Percentiles rank a stretch among this genome's conserved stretches.
Conservation (phyloP, 768 basidiomycete genomes). For the Termitomyces eurrhizus region DNA sequence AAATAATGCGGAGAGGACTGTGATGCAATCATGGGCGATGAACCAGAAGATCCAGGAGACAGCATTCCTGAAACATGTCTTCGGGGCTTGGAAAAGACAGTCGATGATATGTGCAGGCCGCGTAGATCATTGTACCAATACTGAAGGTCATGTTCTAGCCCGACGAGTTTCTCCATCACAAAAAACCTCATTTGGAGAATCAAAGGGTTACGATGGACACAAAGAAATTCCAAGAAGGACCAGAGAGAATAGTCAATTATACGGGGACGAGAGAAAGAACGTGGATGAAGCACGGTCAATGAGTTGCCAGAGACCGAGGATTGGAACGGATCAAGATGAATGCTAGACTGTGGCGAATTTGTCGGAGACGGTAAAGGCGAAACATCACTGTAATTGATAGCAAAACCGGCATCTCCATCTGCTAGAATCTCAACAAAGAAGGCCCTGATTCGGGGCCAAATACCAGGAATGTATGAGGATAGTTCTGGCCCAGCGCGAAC, state of each 20-base stretch:
- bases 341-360: slow-evolving; percentile 46
- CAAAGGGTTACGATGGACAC: slow-evolving; percentile 58
- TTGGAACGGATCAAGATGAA: slow-evolving; percentile 31
- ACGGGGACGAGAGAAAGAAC: slow-evolving; percentile 39
- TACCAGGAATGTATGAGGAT: slow-evolving; percentile 45
- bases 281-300: slow-evolving; percentile 20
- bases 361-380: slow-evolving; percentile 51
- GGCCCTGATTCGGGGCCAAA: slow-evolving; percentile 60
- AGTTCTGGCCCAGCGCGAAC: slow-evolving; percentile 62
- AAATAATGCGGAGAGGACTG: slow-evolving; percentile 26
- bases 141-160: slow-evolving; percentile 49
- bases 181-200: slow-evolving; percentile 63
- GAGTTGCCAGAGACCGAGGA: slow-evolving; percentile 24
- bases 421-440: slow-evolving; percentile 48
- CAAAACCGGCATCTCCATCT: slow-evolving; percentile 64
- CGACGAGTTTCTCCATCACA: slow-evolving; percentile 57
- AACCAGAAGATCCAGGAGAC: slow-evolving; percentile 48
- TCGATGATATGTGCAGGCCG: slow-evolving; percentile 42
- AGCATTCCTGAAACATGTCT: slow-evolving; percentile 37
- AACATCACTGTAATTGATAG: slow-evolving; percentile 34
- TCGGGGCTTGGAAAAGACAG: slow-evolving; percentile 56
- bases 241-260: slow-evolving; percentile 69
- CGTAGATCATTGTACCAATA: slow-evolving; percentile 24
- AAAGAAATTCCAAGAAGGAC: slow-evolving; percentile 68
- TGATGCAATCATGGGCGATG: slow-evolving; percentile 38